Evolutionary conservation across 768 basidiomycete genomes (phyloP).

Genomic region (Mrakia hoshinonis): DNA sequence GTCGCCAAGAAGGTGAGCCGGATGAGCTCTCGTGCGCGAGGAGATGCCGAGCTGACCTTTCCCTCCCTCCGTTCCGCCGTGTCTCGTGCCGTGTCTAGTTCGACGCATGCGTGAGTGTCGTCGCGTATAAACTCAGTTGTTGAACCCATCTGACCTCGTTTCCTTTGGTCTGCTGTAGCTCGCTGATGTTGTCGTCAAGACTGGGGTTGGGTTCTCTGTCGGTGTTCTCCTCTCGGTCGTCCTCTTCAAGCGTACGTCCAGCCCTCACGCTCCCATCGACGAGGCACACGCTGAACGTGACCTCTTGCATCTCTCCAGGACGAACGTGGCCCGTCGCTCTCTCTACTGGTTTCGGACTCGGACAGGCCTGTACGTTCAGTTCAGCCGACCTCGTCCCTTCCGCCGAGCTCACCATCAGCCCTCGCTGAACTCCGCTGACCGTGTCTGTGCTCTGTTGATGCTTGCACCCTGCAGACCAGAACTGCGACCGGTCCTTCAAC

Average conservation of each 20-base stretch:
- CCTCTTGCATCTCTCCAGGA: too few relatives aligned
- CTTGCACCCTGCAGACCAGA: slow-evolving; percentile 47
- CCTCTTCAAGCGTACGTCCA: slow-evolving; percentile 73
- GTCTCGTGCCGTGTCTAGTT: slow-evolving; percentile 47
- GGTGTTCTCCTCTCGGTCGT: slow-evolving; percentile 84
- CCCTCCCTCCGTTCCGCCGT: background rate
- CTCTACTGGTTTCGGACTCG: slow-evolving; percentile 75
- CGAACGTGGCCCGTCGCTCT: slow-evolving; percentile 86
- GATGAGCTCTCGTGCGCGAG: background rate
- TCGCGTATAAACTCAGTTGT: background rate
- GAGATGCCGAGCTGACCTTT: background rate
- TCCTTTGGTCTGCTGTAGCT: slow-evolving; percentile 38
- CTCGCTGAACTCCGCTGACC: background rate
- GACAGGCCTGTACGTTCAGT: slow-evolving; percentile 52
- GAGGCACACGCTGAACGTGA: too few relatives aligned
- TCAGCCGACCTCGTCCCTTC: background rate
- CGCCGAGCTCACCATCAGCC: background rate
- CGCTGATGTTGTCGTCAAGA: slow-evolving; percentile 76
- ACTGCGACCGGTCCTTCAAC: slow-evolving; percentile 85
- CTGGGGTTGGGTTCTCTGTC: slow-evolving; percentile 77
- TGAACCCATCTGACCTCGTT: background rate
- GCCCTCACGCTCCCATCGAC: background rate
- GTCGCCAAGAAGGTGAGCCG: slow-evolving; percentile 70
- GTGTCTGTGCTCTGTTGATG: background rate
- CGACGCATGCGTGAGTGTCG: slow-evolving; percentile 57